Conservation (phyloP, 331 rosid genomes). For the Quercus lobata region DNA sequence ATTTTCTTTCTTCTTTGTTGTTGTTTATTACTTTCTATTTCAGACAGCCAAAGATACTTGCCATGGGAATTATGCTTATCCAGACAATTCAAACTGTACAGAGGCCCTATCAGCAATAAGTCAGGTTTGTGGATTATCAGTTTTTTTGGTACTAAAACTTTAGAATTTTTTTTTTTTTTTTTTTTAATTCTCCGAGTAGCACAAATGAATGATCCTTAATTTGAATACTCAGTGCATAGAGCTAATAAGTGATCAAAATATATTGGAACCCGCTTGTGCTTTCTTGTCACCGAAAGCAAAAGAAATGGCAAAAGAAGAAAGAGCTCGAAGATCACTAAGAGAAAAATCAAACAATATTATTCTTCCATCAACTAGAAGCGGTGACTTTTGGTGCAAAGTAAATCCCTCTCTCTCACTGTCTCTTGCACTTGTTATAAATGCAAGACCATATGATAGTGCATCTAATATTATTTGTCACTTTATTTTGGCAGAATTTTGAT, state of each 20-base stretch:
- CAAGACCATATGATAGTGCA: neutral
- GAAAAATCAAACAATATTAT: neutral
- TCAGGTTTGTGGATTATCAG: constrained; percentile 5
- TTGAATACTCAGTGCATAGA: constrained; percentile 7
- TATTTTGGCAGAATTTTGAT: constrained; percentile 8
- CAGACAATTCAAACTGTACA: constrained; percentile 11
- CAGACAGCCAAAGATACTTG: constrained; percentile 16
- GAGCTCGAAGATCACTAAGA: constrained; percentile 17
- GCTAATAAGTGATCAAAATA: neutral
- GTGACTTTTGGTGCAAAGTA: constrained; percentile 18
- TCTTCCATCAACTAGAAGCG: neutral
- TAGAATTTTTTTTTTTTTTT: too few relatives aligned
- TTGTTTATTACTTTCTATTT: neutral
- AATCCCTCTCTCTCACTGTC: neutral
- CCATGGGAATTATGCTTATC: constrained; percentile 21
- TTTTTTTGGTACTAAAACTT: too few relatives aligned
- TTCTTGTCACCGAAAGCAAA: constrained; percentile 20
- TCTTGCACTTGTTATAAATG: neutral
- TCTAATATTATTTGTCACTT: neutral
- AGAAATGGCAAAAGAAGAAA: constrained; percentile 11
- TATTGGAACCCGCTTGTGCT: constrained; percentile 22
- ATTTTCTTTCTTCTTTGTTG: neutral
- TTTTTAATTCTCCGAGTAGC: neutral
- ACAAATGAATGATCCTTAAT: neutral
- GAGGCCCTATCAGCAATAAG: constrained; percentile 18